These are phyloP conservation scores for Cynara cardunculus DNA, from an alignment of 129 eudicot species.

Conservation along the genomic window DNA sequence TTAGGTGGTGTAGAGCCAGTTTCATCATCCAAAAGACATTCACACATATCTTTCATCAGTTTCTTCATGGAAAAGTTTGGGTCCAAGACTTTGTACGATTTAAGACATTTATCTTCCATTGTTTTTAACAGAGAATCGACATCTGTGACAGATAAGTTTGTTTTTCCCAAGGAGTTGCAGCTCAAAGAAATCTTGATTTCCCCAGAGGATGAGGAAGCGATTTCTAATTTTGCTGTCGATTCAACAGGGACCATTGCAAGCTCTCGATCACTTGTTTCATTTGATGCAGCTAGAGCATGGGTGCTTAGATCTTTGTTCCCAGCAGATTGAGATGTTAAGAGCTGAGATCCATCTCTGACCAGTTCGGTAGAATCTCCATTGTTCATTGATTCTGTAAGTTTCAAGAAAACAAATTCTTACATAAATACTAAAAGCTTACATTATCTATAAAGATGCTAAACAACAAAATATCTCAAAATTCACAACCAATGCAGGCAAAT, in stretches of 20 bases:
- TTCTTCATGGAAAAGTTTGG: slow-evolving; percentile 51
- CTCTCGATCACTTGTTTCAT: slow-evolving; percentile 19
- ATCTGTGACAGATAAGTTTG: slow-evolving; percentile 39
- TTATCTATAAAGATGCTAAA: neutral
- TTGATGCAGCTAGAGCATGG: slow-evolving; percentile 25
- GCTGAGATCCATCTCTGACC: slow-evolving; percentile 12
- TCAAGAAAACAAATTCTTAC: slow-evolving; percentile 6
- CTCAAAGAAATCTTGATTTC: slow-evolving; percentile 61
- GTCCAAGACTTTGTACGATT: slow-evolving; percentile 45
- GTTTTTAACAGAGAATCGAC: slow-evolving; percentile 40
- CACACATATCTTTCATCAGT: slow-evolving; percentile 67
- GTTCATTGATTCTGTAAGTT: slow-evolving; percentile 35
- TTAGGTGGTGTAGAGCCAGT: slow-evolving; percentile 24
- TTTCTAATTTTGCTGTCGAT: slow-evolving; percentile 35
- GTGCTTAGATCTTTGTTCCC: slow-evolving; percentile 12
- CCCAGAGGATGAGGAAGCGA: slow-evolving; percentile 69
- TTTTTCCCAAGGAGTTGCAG: slow-evolving; percentile 35
- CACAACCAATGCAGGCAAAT: slow-evolving; percentile 4
- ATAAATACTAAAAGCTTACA: slow-evolving; percentile 5
- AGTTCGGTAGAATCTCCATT: slow-evolving; percentile 26
- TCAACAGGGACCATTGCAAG: slow-evolving; percentile 21
- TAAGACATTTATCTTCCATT: slow-evolving; percentile 60
- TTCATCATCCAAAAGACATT: slow-evolving; percentile 45
- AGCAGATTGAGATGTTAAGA: slow-evolving; percentile 11
- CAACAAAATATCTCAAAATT: neutral